phyloP scores from a whole-genome alignment of 495 filamentous ascomycete genomes.

The Xylaria intraflava region DNA sequence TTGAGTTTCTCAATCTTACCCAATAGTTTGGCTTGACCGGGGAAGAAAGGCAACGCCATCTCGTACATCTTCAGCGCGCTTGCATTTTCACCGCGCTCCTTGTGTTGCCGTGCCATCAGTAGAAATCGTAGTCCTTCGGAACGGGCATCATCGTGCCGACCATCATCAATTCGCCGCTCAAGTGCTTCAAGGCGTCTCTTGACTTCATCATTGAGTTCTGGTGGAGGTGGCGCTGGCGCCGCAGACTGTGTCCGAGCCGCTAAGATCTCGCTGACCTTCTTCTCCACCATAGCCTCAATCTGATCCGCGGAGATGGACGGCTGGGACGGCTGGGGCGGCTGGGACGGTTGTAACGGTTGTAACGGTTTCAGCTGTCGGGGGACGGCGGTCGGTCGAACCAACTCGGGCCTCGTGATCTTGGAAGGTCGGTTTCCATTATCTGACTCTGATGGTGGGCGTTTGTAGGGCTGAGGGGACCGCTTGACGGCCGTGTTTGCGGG shows the following conservation, averaged over 20 bases:
- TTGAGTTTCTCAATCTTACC: constrained; percentile 68
- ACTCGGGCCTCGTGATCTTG: constrained; percentile 38
- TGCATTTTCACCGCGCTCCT: constrained; percentile 68
- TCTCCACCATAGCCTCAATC: constrained; percentile 86
- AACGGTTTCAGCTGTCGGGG: constrained; percentile 35
- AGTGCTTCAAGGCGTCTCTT: constrained; percentile 75
- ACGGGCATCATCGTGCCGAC: constrained; percentile 59
- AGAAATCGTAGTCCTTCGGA: constrained; percentile 77
- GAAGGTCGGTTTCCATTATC: constrained; percentile 28
- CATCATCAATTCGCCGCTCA: constrained; percentile 71
- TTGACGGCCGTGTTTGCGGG: constrained; percentile 31
- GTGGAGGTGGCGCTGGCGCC: constrained; percentile 36
- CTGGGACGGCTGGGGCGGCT: constrained; percentile 17
- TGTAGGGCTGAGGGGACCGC: constrained; percentile 32
- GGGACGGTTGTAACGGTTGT: constrained; percentile 17
- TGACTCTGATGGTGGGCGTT: constrained; percentile 41
- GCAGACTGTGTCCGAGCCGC: constrained; percentile 55
- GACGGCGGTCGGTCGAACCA: constrained; percentile 13
- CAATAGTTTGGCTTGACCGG: constrained; percentile 72
- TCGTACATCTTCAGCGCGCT: constrained; percentile 83
- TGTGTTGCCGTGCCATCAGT: constrained; percentile 87
- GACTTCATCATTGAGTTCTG: constrained; percentile 65
- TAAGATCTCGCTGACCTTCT: constrained; percentile 82
- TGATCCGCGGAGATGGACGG: constrained; percentile 59
- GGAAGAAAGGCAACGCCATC: constrained; percentile 77